A percentile compares a stretch with the other conserved stretches of the same genome.
Conservation (phyloP, 257 asterid species). For the Gentiana dahurica region DNA sequence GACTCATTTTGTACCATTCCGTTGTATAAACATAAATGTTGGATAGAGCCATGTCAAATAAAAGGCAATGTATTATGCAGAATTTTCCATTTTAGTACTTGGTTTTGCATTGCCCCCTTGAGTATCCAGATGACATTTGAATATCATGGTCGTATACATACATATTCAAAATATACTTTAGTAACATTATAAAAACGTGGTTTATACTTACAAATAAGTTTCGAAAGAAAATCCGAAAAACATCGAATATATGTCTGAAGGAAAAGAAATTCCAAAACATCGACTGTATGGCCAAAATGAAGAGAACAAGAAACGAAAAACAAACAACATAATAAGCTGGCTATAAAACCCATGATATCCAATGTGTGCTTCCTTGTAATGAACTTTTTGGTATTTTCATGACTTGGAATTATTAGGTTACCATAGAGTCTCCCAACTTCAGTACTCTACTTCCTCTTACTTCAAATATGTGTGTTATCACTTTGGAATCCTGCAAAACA, state of each 20-base stretch:
- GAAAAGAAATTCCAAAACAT: no score
- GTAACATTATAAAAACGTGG: neutral
- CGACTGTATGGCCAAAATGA: no score
- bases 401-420: neutral
- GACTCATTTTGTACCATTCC: no score
- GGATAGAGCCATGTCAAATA: no score
- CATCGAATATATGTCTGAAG: neutral
- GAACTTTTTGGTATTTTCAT: neutral
- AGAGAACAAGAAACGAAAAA: neutral
- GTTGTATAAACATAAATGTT: no score
- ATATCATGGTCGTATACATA: neutral
- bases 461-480: neutral
- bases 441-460: neutral
- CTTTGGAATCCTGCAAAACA: conserved; percentile 2
- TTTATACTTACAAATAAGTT: neutral
- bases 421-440: no score
- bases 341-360: neutral
- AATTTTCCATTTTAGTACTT: no score
- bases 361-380: neutral
- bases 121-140: no score
- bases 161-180: neutral
- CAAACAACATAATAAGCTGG: neutral
- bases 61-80: no score
- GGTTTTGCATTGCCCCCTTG: no score
- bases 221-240: neutral